Evolutionary conservation across 2,329 filamentous ascomycete species (phyloP), one percentile per base, ranked within the genome.

Genomic region (Ascochyta clinopodiicola): DNA sequence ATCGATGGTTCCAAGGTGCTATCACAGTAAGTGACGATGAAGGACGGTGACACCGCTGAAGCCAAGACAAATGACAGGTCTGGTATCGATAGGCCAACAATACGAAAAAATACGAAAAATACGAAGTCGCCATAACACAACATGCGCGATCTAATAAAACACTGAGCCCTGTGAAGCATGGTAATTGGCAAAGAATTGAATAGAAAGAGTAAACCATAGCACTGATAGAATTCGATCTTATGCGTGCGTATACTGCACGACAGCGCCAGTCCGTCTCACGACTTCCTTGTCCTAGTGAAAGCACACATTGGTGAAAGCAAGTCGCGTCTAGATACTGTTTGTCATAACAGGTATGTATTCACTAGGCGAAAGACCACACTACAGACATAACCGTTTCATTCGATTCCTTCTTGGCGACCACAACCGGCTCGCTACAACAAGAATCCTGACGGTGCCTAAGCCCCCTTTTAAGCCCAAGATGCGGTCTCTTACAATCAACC

Each of bases 41-140:
- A n/a, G 13, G 10, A 6, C 36, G 37, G 36, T 36, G 44, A 43
- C 25, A 38, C 43, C 19, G 37, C n/a, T 39, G 36, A 19, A 19
- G 43, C 29, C 31, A 52, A 27, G 37, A 17, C 31, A 36, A 7
- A 27, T 32, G 40, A 31, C 27, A 32, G 40, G 19, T 24, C 8
- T n/a, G 13, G 2, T 51, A 44, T 51, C 40, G 48, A 44, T 44
- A 51, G 38, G 46, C 45, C 10, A 13, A 13, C 2, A 31, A 38
- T 44, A 44, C 38, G 44, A 29, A 13, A 12, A 36, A 44, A 48
- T 34, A 54, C 51, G 51, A 48, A 8, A 6, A 24, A 24, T 24
- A 6, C 22, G 22, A 24, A 24, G 4, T 24, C 6, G 22, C 6
- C 17, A 10, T 19, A 22, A 12, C 6, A 37, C 31, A 34, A 5